Evolutionary conservation across 2,329 filamentous ascomycete species (phyloP), one percentile per base, ranked within the genome.

Genomic region (Aureobasidium leucospermi): DNA sequence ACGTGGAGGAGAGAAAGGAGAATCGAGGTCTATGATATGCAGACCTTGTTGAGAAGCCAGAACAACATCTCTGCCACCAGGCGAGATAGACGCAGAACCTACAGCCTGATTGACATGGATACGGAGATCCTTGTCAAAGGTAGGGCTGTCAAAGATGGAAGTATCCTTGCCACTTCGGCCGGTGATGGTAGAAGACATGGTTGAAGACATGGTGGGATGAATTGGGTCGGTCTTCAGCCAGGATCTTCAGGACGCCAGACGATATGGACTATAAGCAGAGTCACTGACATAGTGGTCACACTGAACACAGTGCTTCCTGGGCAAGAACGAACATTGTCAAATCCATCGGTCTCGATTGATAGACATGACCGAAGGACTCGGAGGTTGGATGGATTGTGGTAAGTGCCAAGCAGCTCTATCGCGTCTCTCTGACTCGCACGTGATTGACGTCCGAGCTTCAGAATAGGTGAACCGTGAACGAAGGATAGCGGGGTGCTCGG

Each of bases 11-110:
- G 88, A 94, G 70, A 91, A 94, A 0, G 90, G 90, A 10, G 86
- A 91, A 75, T 96, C 92, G 48, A 96, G 80, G 67, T 96, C 92
- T 68, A 96, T 92, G 65, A 96, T 90, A 69, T 93, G 87, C 59
- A 96, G 81, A 48, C 92, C 92, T 68, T 94, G 88, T 57, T 89
- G 90, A 80, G 90, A 95, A 58, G 91, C 93, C 64, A 96, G 79
- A 38, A 93, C 92, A 60, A 96, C 85, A 75, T 96, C 93, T 67
- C 93, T 84, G 51, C 93, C 91, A 62, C 88, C 92, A 2, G 92
- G 92, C 19, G 92, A 95, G 73, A 96, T 96, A 61, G 90, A 93
- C 66, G 93, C 92, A 6, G 93, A 95, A 49, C 91, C 91, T 56
- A 96, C 90, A 16, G 81, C 77, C 64, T 85, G 83, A 61, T 92